phyloP scores from a whole-genome alignment of 768 basidiomycete genomes.

The Serendipita sp. region DNA sequence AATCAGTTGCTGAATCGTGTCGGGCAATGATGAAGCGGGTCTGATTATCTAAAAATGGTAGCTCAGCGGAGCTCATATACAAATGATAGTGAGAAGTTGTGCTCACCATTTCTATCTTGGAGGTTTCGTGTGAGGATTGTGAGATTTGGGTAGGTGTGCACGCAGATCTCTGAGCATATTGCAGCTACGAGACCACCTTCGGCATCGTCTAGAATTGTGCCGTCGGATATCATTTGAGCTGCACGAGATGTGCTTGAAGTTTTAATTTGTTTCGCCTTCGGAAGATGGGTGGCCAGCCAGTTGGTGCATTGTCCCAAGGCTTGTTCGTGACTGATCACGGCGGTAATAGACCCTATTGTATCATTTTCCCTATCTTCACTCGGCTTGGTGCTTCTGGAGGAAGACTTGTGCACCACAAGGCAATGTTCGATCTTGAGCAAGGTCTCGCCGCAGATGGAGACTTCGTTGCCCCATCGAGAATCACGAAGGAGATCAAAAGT shows the following conservation, averaged over 20 bases:
- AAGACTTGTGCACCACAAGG: not conserved
- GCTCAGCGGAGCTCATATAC: not conserved
- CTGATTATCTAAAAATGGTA: not conserved
- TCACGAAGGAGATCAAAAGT: not conserved
- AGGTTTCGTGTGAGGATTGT: not conserved
- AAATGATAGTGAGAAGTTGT: not conserved
- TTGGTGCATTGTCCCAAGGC: not conserved
- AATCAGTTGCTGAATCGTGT: not conserved
- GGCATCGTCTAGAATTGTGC: not conserved
- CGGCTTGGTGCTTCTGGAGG: not conserved
- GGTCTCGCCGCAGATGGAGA: not conserved
- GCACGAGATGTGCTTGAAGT: not conserved
- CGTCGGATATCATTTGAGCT: not conserved
- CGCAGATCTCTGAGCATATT: not conserved
- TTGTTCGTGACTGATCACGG: not conserved
- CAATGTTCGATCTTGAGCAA: constrained; percentile 1
- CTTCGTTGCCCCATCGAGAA: not conserved
- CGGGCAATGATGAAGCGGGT: not conserved
- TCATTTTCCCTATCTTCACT: not conserved
- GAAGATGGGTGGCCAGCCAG: not conserved
- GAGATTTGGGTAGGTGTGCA: not conserved
- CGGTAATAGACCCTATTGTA: not conserved
- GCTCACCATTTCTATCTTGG: not conserved
- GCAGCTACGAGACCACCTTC: not conserved
- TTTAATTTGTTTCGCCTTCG: not conserved